Conservation (phyloP, 2,329 filamentous ascomycete genomes). For the Mycosphaerella arachidis region DNA sequence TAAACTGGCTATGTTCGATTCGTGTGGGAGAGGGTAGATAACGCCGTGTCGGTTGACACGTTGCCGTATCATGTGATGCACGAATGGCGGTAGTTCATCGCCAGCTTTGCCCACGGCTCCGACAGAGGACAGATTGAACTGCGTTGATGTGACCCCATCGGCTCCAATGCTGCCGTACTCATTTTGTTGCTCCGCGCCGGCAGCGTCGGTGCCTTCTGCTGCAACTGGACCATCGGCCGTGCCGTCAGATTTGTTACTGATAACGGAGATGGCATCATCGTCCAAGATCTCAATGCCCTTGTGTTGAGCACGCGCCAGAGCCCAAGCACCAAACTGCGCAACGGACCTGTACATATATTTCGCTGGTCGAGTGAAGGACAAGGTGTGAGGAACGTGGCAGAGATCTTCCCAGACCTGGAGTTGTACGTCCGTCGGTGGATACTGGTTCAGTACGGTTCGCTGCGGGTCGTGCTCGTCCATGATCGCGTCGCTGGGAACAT, state of each 20-base stretch:
- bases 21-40: conserved; percentile 62
- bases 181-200: conserved; percentile 1
- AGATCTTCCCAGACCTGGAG: conserved; percentile 95
- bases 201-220: conserved; percentile 12
- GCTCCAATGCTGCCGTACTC: conserved; percentile 17
- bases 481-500: conserved; percentile 62
- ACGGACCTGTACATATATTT: conserved; percentile 94
- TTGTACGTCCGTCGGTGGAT: conserved; percentile 83
- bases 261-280: conserved; percentile 71
- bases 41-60: conserved; percentile 73
- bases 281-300: conserved; percentile 74
- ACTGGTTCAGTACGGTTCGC: conserved; percentile 54
- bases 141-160: conserved; percentile 23
- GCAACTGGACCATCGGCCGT: conserved; percentile 16
- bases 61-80: conserved; percentile 87
- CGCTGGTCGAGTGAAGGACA: conserved; percentile 94
- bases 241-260: conserved; percentile 53
- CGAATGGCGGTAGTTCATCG: conserved; percentile 74
- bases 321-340: conserved; percentile 91
- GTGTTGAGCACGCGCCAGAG: conserved; percentile 75
- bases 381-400: conserved; percentile 84
- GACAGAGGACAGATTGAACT: conserved; percentile 17
- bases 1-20: conserved; percentile 62
- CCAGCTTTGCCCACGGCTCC: conserved; percentile 75
- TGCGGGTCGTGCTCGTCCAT: conserved; percentile 60